Evolutionary conservation across 2,329 filamentous ascomycete species (phyloP).

Genomic region (Nemania diffusa): DNA sequence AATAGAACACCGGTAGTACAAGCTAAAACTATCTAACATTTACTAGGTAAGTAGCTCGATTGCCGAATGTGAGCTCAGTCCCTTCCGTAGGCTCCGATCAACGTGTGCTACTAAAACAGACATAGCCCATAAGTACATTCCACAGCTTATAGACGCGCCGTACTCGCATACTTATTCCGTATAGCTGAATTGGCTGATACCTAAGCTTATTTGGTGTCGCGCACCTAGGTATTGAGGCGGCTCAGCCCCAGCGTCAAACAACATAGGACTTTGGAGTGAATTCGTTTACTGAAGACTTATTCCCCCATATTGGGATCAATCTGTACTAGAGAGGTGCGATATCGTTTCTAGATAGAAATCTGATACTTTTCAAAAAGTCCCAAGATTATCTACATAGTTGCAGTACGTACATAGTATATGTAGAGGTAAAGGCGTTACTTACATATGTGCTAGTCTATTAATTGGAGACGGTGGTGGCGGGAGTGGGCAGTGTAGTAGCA

Average conservation of each 20-base stretch:
- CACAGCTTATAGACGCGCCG: not conserved
- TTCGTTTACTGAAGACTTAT: too few species aligned
- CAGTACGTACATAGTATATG: too few species aligned
- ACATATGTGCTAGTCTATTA: too few species aligned
- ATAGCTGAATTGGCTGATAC: conserved; percentile 29
- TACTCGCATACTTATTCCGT: not conserved
- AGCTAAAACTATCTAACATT: not conserved
- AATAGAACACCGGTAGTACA: conserved; percentile 1
- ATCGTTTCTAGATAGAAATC: too few species aligned
- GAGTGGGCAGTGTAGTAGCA: conserved; percentile 17
- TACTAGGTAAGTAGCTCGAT: not conserved
- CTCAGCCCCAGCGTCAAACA: conserved; percentile 5
- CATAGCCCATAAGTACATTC: not conserved
- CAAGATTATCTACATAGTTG: too few species aligned
- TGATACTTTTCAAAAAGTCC: not conserved
- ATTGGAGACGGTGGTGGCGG: conserved; percentile 9
- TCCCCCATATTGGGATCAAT: not conserved
- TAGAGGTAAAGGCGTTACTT: too few species aligned
- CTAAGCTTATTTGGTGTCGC: not conserved
- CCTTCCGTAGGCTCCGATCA: not conserved
- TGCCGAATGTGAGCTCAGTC: not conserved
- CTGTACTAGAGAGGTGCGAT: too few species aligned
- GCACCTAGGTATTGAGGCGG: not conserved
- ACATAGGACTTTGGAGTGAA: not conserved
- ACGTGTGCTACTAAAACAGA: not conserved